Conservation (phyloP, 148 eudicot species). For the Rhododendron ferrugineum region DNA sequence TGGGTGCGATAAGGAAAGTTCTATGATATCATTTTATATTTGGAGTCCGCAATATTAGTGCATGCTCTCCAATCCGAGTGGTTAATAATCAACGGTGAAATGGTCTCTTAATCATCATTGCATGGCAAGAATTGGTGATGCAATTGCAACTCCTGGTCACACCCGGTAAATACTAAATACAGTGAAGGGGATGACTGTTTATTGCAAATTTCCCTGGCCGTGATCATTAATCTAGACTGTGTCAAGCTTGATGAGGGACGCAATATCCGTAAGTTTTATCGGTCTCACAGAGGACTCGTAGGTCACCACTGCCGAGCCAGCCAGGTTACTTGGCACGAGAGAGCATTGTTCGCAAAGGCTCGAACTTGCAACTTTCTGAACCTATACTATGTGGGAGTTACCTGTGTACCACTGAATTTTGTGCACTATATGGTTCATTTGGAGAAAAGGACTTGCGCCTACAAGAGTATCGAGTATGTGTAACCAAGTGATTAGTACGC, state of each 20-base stretch:
- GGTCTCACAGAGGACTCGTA: too few species aligned
- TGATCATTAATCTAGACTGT: too few species aligned
- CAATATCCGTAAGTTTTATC: too few species aligned
- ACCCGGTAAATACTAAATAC: too few species aligned
- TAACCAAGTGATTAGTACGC: neutral
- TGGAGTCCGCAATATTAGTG: too few species aligned
- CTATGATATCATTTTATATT: neutral
- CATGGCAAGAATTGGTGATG: neutral
- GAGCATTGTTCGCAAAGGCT: neutral
- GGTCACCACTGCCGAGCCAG: too few species aligned
- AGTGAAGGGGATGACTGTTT: too few species aligned
- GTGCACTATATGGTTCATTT: neutral
- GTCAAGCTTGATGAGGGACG: neutral
- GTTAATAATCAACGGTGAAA: neutral
- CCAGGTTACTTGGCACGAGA: neutral
- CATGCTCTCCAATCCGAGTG: neutral
- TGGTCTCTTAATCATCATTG: neutral
- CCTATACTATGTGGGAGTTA: neutral
- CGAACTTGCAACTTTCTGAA: neutral
- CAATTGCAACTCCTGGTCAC: neutral
- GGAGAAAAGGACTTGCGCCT: neutral
- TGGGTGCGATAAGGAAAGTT: neutral
- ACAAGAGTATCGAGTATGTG: neutral
- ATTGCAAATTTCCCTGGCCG: too few species aligned
- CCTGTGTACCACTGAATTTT: neutral